Evolutionary conservation across 768 basidiomycete species (phyloP).

Genomic region (Naganishia friedmannii): DNA sequence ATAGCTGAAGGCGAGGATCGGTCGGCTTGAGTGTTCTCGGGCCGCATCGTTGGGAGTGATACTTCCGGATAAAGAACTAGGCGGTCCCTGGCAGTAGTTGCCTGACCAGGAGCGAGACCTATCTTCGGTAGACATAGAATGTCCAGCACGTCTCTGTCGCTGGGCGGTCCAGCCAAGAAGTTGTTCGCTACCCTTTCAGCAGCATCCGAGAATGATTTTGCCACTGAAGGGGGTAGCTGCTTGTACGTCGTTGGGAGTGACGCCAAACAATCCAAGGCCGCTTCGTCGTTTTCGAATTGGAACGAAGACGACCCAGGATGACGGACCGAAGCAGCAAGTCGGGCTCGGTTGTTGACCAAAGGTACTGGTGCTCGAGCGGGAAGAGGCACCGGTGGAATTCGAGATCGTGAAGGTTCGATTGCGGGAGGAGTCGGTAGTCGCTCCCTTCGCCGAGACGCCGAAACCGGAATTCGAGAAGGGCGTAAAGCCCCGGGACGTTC

Average conservation of each 20-base stretch:
- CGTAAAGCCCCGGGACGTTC: no score
- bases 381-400: no score
- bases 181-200: conserved; percentile 13
- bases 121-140: conserved; percentile 25
- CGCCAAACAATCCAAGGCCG: not conserved
- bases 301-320: no score
- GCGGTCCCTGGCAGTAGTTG: not conserved
- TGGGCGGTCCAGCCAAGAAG: conserved; percentile 8
- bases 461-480: no score
- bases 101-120: conserved; percentile 22
- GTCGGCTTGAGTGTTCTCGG: not conserved
- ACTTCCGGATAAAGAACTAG: not conserved
- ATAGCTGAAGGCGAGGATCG: not conserved
- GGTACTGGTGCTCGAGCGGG: no score
- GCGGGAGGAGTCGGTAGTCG: no score
- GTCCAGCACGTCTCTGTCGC: conserved; percentile 12
- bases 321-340: no score
- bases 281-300: no score
- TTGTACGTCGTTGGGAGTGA: conserved; percentile 11
- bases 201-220: conserved; percentile 16
- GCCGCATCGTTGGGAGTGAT: not conserved
- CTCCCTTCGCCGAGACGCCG: no score
- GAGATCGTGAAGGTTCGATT: no score
- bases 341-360: no score
- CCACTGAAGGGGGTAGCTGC: not conserved